A percentile compares a stretch with the other conserved stretches of the same genome.
Evolutionary conservation across 2,329 filamentous ascomycete genomes (phyloP).

Genomic region (Microcyclospora tardicrescens): DNA sequence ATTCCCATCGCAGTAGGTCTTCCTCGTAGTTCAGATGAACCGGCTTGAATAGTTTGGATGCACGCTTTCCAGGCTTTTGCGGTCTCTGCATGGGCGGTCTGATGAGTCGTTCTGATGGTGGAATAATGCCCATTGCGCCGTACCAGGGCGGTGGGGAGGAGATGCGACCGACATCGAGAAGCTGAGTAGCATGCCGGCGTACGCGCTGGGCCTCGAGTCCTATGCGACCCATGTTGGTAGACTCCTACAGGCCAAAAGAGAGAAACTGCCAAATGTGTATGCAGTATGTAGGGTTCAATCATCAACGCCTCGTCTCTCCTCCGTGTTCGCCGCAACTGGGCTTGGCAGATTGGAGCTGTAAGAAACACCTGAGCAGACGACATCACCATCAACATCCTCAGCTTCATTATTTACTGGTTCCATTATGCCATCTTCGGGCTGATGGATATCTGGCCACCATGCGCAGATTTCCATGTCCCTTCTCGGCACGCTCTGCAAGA

Average conservation of each 20-base stretch:
- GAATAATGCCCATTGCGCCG: slow-evolving; percentile 42
- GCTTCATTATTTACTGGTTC: too few relatives aligned
- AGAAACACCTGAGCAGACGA: too few relatives aligned
- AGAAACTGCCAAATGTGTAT: too few relatives aligned
- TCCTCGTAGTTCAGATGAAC: slow-evolving; percentile 68
- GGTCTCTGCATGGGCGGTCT: slow-evolving; percentile 39
- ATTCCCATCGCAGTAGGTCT: slow-evolving; percentile 64
- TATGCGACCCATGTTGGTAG: slow-evolving; percentile 36
- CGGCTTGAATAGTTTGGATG: slow-evolving; percentile 69
- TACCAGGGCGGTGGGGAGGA: slow-evolving; percentile 42
- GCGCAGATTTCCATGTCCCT: slow-evolving; percentile 51
- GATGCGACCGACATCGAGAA: slow-evolving; percentile 33
- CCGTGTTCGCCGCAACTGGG: too few relatives aligned
- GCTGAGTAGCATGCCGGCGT: slow-evolving; percentile 38
- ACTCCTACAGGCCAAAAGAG: too few relatives aligned
- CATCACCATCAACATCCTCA: too few relatives aligned
- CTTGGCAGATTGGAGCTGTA: too few relatives aligned
- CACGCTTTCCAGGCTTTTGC: slow-evolving; percentile 47
- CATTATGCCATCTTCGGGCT: too few relatives aligned
- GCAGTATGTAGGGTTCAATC: too few relatives aligned
- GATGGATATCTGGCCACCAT: slow-evolving; percentile 25
- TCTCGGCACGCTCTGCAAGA: slow-evolving; percentile 42
- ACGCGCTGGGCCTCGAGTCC: slow-evolving; percentile 40
- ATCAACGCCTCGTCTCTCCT: too few relatives aligned
- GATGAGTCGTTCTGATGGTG: slow-evolving; percentile 47